Conservation (phyloP, 2,329 filamentous ascomycete species). For the Tolypocladium paradoxum region DNA sequence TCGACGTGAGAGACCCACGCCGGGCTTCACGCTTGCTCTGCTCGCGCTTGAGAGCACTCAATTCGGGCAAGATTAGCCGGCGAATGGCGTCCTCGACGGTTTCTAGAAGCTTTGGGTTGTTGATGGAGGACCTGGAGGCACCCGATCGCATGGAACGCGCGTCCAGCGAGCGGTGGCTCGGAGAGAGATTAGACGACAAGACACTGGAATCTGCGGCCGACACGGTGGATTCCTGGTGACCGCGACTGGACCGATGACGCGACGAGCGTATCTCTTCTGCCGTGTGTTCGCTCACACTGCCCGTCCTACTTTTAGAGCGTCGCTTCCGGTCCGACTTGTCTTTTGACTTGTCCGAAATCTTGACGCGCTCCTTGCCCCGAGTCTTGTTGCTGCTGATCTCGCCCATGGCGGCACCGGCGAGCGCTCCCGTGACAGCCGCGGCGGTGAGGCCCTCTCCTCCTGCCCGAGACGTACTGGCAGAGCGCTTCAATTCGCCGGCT, state of each 20-base stretch:
- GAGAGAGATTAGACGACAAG: conserved; percentile 40
- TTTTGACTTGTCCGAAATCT: conserved; percentile 28
- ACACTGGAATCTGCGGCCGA: conserved; percentile 44
- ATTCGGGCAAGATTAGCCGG: conserved; percentile 78
- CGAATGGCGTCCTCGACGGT: conserved; percentile 91
- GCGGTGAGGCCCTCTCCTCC: conserved; percentile 22
- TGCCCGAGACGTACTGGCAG: conserved; percentile 30
- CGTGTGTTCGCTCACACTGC: conserved; percentile 36
- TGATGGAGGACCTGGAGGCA: conserved; percentile 62
- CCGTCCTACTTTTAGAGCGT: conserved; percentile 36
- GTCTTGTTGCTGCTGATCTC: conserved; percentile 33
- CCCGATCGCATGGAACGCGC: conserved; percentile 41
- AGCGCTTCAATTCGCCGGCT: conserved; percentile 26
- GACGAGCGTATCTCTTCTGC: conserved; percentile 34
- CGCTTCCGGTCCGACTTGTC: conserved; percentile 40
- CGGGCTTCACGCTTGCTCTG: conserved; percentile 67
- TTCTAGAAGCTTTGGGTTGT: conserved; percentile 82
- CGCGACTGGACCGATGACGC: conserved; percentile 39
- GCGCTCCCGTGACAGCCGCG: conserved; percentile 21
- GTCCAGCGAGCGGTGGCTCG: conserved; percentile 45
- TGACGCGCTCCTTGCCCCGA: conserved; percentile 31
- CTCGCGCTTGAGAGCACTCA: conserved; percentile 84
- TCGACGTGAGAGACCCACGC: conserved; percentile 52
- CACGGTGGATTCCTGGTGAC: conserved; percentile 40
- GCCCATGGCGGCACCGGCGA: conserved; percentile 28